These are phyloP conservation scores for Pelagomonas calceolata DNA, from an alignment of 108 stramenopile species.

Conservation along the genomic window DNA sequence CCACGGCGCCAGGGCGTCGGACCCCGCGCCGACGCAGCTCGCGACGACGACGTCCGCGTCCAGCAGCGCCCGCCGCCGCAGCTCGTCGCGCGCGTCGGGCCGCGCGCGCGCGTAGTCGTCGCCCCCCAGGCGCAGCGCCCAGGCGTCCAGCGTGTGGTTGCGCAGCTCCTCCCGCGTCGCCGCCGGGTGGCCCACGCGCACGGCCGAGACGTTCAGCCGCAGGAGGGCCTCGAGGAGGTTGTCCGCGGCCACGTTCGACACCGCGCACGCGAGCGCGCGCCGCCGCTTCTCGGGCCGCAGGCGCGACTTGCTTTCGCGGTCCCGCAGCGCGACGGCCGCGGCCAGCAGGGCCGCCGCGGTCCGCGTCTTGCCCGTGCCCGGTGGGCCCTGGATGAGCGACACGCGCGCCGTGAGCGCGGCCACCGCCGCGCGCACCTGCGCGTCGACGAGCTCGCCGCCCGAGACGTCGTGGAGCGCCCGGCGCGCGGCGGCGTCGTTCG, in stretches of 20 bases:
- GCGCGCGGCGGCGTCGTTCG: not conserved
- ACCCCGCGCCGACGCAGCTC: slow-evolving; percentile 81
- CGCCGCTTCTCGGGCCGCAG: slow-evolving; percentile 39
- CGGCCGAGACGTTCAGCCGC: slow-evolving; percentile 57
- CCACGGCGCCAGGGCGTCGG: not conserved
- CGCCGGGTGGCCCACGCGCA: slow-evolving; percentile 70
- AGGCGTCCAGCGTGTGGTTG: slow-evolving; percentile 61
- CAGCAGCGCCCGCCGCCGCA: slow-evolving; percentile 68
- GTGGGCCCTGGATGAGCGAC: slow-evolving; percentile 49
- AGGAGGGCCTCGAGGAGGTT: slow-evolving; percentile 61
- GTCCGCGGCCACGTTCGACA: slow-evolving; percentile 73
- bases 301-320: not conserved
- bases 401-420: not conserved
- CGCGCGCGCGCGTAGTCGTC: slow-evolving; percentile 7
- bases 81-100: slow-evolving; percentile 51
- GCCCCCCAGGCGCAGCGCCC: slow-evolving; percentile 53
- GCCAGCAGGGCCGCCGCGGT: slow-evolving; percentile 48
- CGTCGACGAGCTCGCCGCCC: not conserved
- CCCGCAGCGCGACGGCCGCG: slow-evolving; percentile 34
- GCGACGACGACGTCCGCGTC: slow-evolving; percentile 91
- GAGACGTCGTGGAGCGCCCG: not conserved
- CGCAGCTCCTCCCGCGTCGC: slow-evolving; percentile 49
- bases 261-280: slow-evolving; percentile 63
- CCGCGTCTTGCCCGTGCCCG: slow-evolving; percentile 56
- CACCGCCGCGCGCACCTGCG: not conserved